phyloP scores from a whole-genome alignment of 164 flowering plant genomes.

The Nymphaea colorata region DNA sequence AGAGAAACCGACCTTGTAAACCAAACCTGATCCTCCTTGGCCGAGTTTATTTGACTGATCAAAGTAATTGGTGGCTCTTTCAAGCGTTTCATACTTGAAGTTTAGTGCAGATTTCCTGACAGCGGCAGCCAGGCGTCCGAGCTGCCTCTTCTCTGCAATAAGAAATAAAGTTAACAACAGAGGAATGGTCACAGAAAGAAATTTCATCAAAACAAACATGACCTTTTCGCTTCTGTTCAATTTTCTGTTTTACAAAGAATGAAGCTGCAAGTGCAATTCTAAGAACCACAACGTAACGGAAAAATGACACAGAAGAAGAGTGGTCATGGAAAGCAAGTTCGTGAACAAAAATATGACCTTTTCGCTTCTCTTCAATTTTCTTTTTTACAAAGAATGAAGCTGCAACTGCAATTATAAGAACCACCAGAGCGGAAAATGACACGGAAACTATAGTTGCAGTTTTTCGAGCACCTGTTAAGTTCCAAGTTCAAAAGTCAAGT shows the following conservation, averaged over 20 bases:
- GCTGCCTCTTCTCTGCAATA: constrained; percentile 47
- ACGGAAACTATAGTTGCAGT: constrained; percentile 30
- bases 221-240: constrained; percentile 38
- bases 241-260: constrained; percentile 27
- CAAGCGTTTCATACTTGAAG: constrained; percentile 60
- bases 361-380: constrained; percentile 22
- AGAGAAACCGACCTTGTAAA: constrained; percentile 35
- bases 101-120: constrained; percentile 50
- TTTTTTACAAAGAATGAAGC: constrained; percentile 25
- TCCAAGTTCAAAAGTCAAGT: not conserved
- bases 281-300: constrained; percentile 21
- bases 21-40: constrained; percentile 80
- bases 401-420: constrained; percentile 22
- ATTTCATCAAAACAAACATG: not conserved
- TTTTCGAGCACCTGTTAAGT: not conserved
- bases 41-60: constrained; percentile 50
- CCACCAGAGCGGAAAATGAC: constrained; percentile 28
- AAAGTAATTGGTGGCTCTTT: constrained; percentile 63
- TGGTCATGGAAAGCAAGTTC: not conserved
- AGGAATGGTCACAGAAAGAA: constrained; percentile 1
- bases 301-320: constrained; percentile 18
- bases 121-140: constrained; percentile 31
- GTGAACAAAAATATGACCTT: constrained; percentile 23
- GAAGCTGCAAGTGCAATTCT: constrained; percentile 21
- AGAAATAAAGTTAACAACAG: not conserved